Evolutionary conservation across 306 rosid genomes (phyloP).

Genomic region (Hippophae rhamnoides): DNA sequence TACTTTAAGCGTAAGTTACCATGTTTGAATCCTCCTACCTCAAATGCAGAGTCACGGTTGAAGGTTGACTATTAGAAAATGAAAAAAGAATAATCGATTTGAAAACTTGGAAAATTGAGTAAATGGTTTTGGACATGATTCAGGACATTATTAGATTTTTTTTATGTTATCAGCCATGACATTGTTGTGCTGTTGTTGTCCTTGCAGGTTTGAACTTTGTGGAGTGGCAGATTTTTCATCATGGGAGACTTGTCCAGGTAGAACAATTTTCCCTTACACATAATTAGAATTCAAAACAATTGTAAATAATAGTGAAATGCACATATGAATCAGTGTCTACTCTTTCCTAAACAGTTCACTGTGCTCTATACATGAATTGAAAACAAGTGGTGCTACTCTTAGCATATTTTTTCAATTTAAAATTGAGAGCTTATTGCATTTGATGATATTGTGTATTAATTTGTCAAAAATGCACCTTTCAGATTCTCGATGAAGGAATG

Average conservation of each 20-base stretch:
- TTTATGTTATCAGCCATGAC: neutral
- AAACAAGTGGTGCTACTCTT: neutral
- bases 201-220: slow-evolving; percentile 11
- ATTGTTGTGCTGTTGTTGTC: neutral
- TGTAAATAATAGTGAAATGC: too few relatives aligned
- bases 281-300: neutral
- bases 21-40: too few relatives aligned
- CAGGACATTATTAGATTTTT: neutral
- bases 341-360: neutral
- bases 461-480: neutral
- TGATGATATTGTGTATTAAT: neutral
- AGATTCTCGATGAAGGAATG: neutral
- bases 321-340: too few relatives aligned
- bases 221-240: neutral
- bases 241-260: slow-evolving; percentile 38
- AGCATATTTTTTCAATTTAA: neutral
- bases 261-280: neutral
- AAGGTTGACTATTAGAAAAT: too few relatives aligned
- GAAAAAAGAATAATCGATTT: too few relatives aligned
- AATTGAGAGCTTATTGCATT: neutral
- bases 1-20: too few relatives aligned
- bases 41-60: too few relatives aligned
- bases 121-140: neutral
- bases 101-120: neutral
- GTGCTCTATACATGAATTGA: neutral